Percentiles rank a stretch among this genome's conserved stretches.
Evolutionary conservation across 75 land plant genomes (phyloP).

Genomic region (Ceratopteris richardii): DNA sequence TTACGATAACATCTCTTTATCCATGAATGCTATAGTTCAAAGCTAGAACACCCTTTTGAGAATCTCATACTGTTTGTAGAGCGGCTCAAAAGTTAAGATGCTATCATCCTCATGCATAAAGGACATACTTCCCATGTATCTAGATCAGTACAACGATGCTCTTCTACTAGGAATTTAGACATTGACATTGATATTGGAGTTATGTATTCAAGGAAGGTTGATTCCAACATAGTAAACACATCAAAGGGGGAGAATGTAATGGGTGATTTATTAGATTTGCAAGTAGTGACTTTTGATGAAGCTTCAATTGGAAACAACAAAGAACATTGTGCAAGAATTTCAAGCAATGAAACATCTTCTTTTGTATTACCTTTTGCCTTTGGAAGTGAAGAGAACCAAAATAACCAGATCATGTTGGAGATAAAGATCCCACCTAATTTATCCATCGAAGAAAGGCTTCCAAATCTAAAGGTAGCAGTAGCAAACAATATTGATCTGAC

Average conservation of each 20-base stretch:
- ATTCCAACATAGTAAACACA: too few relatives aligned
- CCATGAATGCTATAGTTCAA: too few relatives aligned
- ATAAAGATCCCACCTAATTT: neutral
- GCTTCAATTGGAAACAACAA: neutral
- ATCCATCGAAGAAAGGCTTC: constrained; percentile 20
- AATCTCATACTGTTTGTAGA: neutral
- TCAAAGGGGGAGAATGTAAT: too few relatives aligned
- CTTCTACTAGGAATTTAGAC: neutral
- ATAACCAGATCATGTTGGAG: neutral
- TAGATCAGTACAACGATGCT: too few relatives aligned
- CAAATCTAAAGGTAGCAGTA: constrained; percentile 21
- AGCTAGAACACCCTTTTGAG: neutral
- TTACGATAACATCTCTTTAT: too few relatives aligned
- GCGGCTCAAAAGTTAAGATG: neutral
- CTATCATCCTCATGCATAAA: neutral
- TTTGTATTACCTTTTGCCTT: neutral
- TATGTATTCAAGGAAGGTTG: too few relatives aligned
- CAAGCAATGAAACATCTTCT: neutral
- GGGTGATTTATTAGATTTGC: too few relatives aligned
- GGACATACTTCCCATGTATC: too few relatives aligned
- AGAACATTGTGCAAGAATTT: neutral
- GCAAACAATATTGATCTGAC: constrained; percentile 28
- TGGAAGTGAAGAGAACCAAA: neutral
- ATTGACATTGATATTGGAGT: neutral
- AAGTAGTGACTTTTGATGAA: neutral